Evolutionary conservation across 83 land plant species (phyloP), one percentile per base, ranked within the genome.

Genomic region (Picea abies): DNA sequence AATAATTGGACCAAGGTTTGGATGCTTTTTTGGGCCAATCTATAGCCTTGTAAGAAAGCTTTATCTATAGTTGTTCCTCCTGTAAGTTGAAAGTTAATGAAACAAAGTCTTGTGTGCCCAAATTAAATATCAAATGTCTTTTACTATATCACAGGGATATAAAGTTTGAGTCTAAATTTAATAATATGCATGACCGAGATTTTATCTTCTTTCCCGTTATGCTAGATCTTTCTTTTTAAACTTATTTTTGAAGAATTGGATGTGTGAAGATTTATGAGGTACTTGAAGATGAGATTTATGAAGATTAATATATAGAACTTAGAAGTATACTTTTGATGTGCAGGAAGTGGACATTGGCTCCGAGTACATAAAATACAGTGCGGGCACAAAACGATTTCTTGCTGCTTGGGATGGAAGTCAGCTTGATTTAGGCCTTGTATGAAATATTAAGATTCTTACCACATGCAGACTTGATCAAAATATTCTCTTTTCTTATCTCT

Each of bases 401-500:
- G 16, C 12, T 47, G 78, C 60, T 47, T 76, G 78, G 78, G 60
- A 76, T 76, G 78, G 78, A 76, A 76, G 29, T n/a, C 25, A 49
- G 2, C 60, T 76, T 76, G 78, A 76, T 49, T 25, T 76, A 15
- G 78, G 78, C 32, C 60, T 76, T 3, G 78, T 72, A 72, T 16
- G 76, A 20, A 70, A 70, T 37, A 70, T 70, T 26, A 15, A 70
- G 52, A 72, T 41, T 11, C 25, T 17, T 52, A 52, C 10, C 56
- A 52, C 56, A 52, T 52, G 2, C 56, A 10, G 56, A 11, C 12
- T 52, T 52, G 14, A 52, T 52, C 56, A 11, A 52, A 44, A 44
- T 44, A 44, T 44, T 52, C 12, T 11, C 12, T 52, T 52, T 52
- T 52, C 12, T 52, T 10, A 52, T 52, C 14, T 52, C 56, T 52